Evolutionary conservation across 768 basidiomycete genomes (phyloP), one percentile per base, ranked within the genome.

Genomic region (Boletus fagicola): DNA sequence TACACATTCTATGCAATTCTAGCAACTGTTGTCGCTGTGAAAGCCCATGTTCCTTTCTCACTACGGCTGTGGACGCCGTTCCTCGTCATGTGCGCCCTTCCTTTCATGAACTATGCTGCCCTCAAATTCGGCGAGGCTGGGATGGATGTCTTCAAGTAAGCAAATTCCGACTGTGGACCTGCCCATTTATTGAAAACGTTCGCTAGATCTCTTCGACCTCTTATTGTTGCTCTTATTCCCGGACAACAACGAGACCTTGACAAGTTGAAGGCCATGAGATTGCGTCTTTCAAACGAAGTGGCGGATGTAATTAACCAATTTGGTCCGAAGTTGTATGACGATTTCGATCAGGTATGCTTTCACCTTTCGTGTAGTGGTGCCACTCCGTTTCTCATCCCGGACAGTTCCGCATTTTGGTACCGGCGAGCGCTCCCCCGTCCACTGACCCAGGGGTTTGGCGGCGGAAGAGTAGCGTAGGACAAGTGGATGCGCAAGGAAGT

Each of bases 41-140:
- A 83, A 64, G 84, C 87, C 38, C 78, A 83, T 24, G 80, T 82
- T 0, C 80, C 91, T 6, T 58, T 85, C 36, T 76, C 77, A 58
- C 88, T 85, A 80, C 81, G 78, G 59, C 73, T 92, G 24, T 83
- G 80, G 74, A 88, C 92, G 3, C 96, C 96, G 0, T 80, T 94
- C 64, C 67, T 90, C 10, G 86, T 94, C 54, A 76, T 90, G 56
- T 76, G 82, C 20, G 77, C 84, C 2, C 73, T 98, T 31, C 96
- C 96, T 15, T 84, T 92, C 71, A 88, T 96, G 78, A 94, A 91
- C 54, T 92, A 89, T 66, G 92, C 93, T 6, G 92, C 96, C 7
- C 81, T 98, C 51, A 96, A 97, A 72, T 98, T 98, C 66, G 96
- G 96, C 43, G 96, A 98, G 71, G 96, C 95, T 35, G 96, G 95